phyloP scores from a whole-genome alignment of 2,329 filamentous ascomycete species.

The Xylariaceae sp. region DNA sequence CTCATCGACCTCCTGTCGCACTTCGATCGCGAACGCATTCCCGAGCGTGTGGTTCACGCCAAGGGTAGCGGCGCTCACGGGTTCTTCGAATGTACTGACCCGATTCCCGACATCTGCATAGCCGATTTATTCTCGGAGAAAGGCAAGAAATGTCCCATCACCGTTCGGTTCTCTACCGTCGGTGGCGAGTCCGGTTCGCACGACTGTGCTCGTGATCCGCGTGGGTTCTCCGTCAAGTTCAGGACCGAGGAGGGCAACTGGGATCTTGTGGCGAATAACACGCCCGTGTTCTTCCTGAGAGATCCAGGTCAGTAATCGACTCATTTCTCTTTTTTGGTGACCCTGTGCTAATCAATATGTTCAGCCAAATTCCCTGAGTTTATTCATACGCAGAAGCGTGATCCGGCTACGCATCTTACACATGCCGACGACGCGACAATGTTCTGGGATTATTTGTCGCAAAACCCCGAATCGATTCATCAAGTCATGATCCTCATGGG shows the following conservation, averaged over 20 bases:
- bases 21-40: slow-evolving; percentile 28
- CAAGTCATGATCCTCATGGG: slow-evolving; percentile 62
- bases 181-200: slow-evolving; percentile 60
- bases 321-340: background rate
- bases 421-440: slow-evolving; percentile 46
- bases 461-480: slow-evolving; percentile 61
- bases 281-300: slow-evolving; percentile 69
- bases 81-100: slow-evolving; percentile 38
- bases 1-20: slow-evolving; percentile 29
- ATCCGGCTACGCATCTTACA: slow-evolving; percentile 62
- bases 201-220: slow-evolving; percentile 53
- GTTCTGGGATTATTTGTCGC: slow-evolving; percentile 61
- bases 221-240: slow-evolving; percentile 70
- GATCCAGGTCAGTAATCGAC: slow-evolving; percentile 43
- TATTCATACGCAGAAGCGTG: slow-evolving; percentile 70
- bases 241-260: slow-evolving; percentile 69
- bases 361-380: slow-evolving; percentile 66
- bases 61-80: slow-evolving; percentile 23
- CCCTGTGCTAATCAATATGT: background rate
- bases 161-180: slow-evolving; percentile 69
- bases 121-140: slow-evolving; percentile 46
- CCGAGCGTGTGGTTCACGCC: slow-evolving; percentile 25
- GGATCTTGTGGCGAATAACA: slow-evolving; percentile 69
- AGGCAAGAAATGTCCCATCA: slow-evolving; percentile 64
- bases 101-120: slow-evolving; percentile 50